Base-by-base conservation (phyloP, 345 rosid genomes). In the Xanthoceras sorbifolium region DNA sequence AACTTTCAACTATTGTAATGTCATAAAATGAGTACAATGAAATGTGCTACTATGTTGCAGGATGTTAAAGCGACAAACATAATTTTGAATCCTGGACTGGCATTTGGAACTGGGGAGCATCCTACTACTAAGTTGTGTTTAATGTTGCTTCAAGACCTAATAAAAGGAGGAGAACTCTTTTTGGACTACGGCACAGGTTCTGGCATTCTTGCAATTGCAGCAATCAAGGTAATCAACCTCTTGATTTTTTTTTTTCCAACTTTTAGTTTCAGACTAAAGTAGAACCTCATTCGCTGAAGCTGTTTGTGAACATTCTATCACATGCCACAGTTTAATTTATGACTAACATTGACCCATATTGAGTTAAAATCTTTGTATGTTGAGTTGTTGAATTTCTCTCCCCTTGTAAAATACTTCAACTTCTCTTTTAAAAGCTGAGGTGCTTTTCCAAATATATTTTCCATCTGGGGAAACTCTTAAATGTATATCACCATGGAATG, bases 101-200 rank as follows among this genome's bases (percentile, higher is more conserved):
- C 98, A 32, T 93, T 95, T 83, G 98, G 99, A 74, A 93, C 96
- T 12, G 99, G 98, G 69, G 96, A 94, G 76, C 98, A 94, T 73
- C 86, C 98, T 44, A 87, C 97, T 9, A 88, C 98, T 25, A 91
- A 80, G 79, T 78, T 90, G 50, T 95, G 98, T 79, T 81, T 93
- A 7, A 73, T 85, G 87, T 88, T 93, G 69, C 90, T 94, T 71
- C 81, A 42, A 44, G 57, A 85, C 67, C 81, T 84, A 85, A 86
- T 94, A 46, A 90, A 84, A 81, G 98, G 94, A 42, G 93, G 93
- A 79, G 98, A 95, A 79, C 42, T 32, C 69, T 80, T 95, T 86
- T 86, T 93, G 65, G 97, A 95, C 82, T 93, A 95, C 55, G 98
- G 98, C 78, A 94, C 97, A 29, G 97, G 98, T 73, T 93, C 98